Evolutionary conservation across 805 yeast genomes (phyloP).

Genomic region (Metschnikowia amazonensis): DNA sequence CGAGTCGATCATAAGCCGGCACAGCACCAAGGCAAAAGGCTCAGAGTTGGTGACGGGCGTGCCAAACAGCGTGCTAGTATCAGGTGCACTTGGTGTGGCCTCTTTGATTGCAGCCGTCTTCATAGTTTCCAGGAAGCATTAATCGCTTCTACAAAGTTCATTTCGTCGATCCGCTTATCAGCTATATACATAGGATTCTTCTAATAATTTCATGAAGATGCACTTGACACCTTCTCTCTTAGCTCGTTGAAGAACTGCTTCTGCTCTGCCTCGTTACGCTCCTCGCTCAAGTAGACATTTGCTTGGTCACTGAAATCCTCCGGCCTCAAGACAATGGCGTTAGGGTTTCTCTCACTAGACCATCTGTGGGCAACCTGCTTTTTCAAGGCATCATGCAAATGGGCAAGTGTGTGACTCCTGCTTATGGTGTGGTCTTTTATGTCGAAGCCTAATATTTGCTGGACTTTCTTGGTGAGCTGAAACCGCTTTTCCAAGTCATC

Average conservation of each 20-base stretch:
- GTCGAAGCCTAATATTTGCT: constrained; percentile 45
- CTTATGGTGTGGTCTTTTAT: constrained; percentile 52
- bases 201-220: constrained; percentile 21
- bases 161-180: neutral
- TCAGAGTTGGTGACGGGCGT: constrained; percentile 43
- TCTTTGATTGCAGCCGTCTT: constrained; percentile 37
- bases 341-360: constrained; percentile 66
- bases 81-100: constrained; percentile 57
- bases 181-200: constrained; percentile 3
- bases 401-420: constrained; percentile 34
- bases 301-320: constrained; percentile 50
- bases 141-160: constrained; percentile 4
- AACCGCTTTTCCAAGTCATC: constrained; percentile 49
- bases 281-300: constrained; percentile 54
- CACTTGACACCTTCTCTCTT: constrained; percentile 39
- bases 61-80: constrained; percentile 57
- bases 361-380: constrained; percentile 39
- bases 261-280: constrained; percentile 45
- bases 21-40: constrained; percentile 14
- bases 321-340: constrained; percentile 60
- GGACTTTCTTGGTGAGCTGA: constrained; percentile 44
- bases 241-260: constrained; percentile 45
- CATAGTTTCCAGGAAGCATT: constrained; percentile 30
- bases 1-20: constrained; percentile 14
- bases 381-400: constrained; percentile 37